phyloP scores from a whole-genome alignment of 192 early-diverging fungal species.

The Geranomyces michiganensis region DNA sequence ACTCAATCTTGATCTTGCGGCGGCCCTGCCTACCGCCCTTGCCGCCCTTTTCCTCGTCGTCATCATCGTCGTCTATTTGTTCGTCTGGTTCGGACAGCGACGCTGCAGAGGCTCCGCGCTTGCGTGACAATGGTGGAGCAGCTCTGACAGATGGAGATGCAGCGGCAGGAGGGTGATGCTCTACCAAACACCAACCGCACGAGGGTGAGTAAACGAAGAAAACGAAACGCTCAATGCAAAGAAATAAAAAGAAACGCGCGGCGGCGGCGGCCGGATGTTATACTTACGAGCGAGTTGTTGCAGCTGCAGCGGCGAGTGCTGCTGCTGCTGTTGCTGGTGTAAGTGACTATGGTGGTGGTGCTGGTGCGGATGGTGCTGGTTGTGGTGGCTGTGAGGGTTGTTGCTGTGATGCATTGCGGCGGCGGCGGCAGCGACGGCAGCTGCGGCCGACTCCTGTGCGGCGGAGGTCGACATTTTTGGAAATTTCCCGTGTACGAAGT shows the following conservation, averaged over 20 bases:
- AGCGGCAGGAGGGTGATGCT: no score
- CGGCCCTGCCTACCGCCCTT: constrained; percentile 70
- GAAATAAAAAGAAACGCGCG: neutral
- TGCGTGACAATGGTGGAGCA: neutral
- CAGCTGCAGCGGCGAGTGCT: constrained; percentile 6
- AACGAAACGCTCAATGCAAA: no score
- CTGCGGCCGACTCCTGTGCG: neutral
- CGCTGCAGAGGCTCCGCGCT: constrained; percentile 18
- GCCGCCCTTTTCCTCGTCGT: constrained; percentile 69
- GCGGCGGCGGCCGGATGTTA: neutral
- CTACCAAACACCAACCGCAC: no score
- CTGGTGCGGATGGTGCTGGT: no score
- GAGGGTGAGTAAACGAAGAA: no score
- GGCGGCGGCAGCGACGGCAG: no score
- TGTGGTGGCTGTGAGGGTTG: neutral
- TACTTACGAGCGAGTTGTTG: constrained; percentile 8
- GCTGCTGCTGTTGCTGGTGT: neutral
- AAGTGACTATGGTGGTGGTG: neutral
- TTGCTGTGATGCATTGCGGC: neutral
- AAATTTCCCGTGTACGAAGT: no score
- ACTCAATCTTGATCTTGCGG: constrained; percentile 95
- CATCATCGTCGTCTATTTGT: constrained; percentile 29
- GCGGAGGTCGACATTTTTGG: neutral
- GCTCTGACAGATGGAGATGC: neutral
- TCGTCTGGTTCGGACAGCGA: neutral